Evolutionary conservation across 1,284 basidiomycete genomes (phyloP).

Genomic region (Caloboletus inedulis): DNA sequence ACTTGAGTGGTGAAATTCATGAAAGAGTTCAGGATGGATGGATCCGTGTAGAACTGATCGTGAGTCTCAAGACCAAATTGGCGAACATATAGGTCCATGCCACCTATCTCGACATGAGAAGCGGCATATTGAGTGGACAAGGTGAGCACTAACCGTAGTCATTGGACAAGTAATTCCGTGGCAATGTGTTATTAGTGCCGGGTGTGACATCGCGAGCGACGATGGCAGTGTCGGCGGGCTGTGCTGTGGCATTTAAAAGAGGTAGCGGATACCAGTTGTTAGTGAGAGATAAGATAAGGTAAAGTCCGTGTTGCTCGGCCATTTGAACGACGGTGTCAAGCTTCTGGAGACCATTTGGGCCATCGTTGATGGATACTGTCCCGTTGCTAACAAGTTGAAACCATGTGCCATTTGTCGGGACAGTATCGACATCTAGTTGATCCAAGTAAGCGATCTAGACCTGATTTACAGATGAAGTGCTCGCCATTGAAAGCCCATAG

Average conservation of each 20-base stretch:
- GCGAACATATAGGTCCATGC: constrained; percentile 64
- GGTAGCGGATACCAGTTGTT: constrained; percentile 63
- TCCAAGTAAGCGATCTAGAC: constrained; percentile 7
- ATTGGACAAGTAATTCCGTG: constrained; percentile 55
- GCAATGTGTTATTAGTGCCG: constrained; percentile 40
- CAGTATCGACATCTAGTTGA: constrained; percentile 47
- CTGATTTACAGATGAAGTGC: constrained; percentile 20
- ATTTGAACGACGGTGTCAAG: constrained; percentile 61
- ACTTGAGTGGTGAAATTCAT: constrained; percentile 54
- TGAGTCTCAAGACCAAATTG: constrained; percentile 46
- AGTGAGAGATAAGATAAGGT: constrained; percentile 60
- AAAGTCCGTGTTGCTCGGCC: constrained; percentile 58
- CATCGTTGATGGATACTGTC: constrained; percentile 52
- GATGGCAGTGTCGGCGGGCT: constrained; percentile 16
- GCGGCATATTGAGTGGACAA: background rate
- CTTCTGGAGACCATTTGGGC: constrained; percentile 62
- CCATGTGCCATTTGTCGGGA: constrained; percentile 55
- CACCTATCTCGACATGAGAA: constrained; percentile 38
- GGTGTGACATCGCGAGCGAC: constrained; percentile 34
- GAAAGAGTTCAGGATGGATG: constrained; percentile 48
- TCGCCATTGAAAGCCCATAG: constrained; percentile 64
- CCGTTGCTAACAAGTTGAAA: constrained; percentile 51
- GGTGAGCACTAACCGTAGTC: constrained; percentile 48
- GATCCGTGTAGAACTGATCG: constrained; percentile 57
- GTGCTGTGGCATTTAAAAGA: constrained; percentile 15